phyloP scores from a whole-genome alignment of 495 filamentous ascomycete species.

The Penicillium lividum region DNA sequence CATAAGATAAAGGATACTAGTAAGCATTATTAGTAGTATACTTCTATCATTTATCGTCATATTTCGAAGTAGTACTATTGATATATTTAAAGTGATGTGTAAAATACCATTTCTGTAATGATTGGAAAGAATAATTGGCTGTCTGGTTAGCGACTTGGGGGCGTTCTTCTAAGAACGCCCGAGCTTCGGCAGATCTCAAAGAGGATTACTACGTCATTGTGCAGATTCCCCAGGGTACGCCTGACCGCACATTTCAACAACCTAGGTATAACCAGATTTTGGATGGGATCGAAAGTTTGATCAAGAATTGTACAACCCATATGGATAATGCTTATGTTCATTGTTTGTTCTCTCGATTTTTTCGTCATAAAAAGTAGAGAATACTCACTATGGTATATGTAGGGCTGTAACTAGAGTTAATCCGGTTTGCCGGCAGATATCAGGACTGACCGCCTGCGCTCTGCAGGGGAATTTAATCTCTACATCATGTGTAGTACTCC shows the following conservation, averaged over 20 bases:
- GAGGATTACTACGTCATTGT: background rate
- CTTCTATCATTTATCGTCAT: too few relatives aligned
- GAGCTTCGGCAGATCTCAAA: slow-evolving; percentile 1
- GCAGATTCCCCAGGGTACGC: background rate
- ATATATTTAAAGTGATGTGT: background rate
- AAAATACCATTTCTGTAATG: background rate
- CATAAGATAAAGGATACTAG: too few relatives aligned
- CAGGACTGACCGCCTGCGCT: slow-evolving; percentile 1
- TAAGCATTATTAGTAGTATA: too few relatives aligned
- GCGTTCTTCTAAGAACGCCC: background rate
- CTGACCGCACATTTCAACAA: background rate
- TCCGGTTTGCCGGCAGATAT: background rate
- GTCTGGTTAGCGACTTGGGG: background rate
- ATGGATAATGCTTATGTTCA: background rate
- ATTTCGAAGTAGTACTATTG: too few relatives aligned
- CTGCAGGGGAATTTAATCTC: background rate
- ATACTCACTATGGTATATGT: background rate
- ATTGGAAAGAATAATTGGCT: background rate
- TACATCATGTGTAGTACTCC: too few relatives aligned
- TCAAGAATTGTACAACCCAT: background rate
- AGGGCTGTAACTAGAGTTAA: too few relatives aligned
- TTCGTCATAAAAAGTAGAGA: background rate
- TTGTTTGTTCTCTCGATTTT: background rate
- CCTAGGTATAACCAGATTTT: background rate
- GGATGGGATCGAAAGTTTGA: background rate